phyloP scores from a whole-genome alignment of 2,329 filamentous ascomycete genomes.

The Ophiostoma sp. region DNA sequence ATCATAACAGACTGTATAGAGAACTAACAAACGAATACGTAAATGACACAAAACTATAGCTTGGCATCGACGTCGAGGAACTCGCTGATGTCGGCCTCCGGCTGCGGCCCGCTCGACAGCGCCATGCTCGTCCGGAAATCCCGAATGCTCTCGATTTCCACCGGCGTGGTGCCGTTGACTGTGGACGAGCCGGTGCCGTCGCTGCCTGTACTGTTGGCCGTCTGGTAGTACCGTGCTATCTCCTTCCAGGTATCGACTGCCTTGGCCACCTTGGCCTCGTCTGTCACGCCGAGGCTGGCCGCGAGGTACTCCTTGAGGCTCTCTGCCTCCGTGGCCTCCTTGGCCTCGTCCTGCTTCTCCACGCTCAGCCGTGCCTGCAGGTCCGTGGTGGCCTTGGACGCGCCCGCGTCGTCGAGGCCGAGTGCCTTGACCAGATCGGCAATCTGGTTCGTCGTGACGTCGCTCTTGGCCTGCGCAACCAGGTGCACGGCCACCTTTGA shows the following conservation, averaged over 20 bases:
- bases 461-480: slow-evolving; percentile 61
- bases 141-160: slow-evolving; percentile 70
- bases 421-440: slow-evolving; percentile 37
- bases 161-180: slow-evolving; percentile 48
- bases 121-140: slow-evolving; percentile 72
- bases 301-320: slow-evolving; percentile 48
- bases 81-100: slow-evolving; percentile 69
- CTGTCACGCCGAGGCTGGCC: slow-evolving; percentile 42
- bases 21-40: not conserved
- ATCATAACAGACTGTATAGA: slow-evolving; percentile 6
- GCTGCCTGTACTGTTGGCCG: slow-evolving; percentile 32
- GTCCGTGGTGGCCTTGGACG: slow-evolving; percentile 32
- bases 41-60: slow-evolving; percentile 44
- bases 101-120: slow-evolving; percentile 65
- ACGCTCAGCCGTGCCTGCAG: slow-evolving; percentile 34
- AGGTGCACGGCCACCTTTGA: slow-evolving; percentile 84
- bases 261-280: slow-evolving; percentile 43
- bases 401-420: slow-evolving; percentile 33
- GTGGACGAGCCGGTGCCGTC: slow-evolving; percentile 33
- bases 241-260: slow-evolving; percentile 36
- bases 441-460: slow-evolving; percentile 40
- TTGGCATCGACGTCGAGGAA: slow-evolving; percentile 85
- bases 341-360: slow-evolving; percentile 41
- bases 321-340: slow-evolving; percentile 45
- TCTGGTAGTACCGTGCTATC: slow-evolving; percentile 30